phyloP scores from a whole-genome alignment of 75 land plant species.

The Isoetes taiwanensis region DNA sequence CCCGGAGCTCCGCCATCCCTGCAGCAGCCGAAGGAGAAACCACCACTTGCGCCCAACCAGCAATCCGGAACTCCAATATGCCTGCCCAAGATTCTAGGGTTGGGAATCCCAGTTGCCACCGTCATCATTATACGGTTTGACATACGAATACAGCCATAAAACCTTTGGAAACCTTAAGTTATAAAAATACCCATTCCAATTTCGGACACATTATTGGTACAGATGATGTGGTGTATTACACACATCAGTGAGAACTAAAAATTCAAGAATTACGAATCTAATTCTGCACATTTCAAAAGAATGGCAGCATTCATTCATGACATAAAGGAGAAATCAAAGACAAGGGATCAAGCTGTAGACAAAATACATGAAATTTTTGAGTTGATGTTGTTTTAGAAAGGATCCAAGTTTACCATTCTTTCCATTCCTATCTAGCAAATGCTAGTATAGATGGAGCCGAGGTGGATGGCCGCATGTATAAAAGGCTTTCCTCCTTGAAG shows the following conservation, averaged over 20 bases:
- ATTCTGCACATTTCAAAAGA: slow-evolving; percentile 10
- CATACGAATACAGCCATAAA: too few relatives aligned
- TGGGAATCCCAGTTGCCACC: too few relatives aligned
- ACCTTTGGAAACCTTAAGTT: too few relatives aligned
- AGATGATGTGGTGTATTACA: slow-evolving; percentile 59
- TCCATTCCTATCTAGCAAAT: slow-evolving; percentile 38
- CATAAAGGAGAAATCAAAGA: slow-evolving; percentile 35
- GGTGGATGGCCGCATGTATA: slow-evolving; percentile 63
- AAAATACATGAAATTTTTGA: slow-evolving; percentile 41
- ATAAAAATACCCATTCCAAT: too few relatives aligned
- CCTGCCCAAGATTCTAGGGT: too few relatives aligned
- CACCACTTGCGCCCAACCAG: too few relatives aligned
- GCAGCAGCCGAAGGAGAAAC: too few relatives aligned
- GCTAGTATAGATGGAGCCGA: slow-evolving; percentile 63
- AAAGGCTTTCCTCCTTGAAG: not conserved
- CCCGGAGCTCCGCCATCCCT: too few relatives aligned
- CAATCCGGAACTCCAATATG: too few relatives aligned
- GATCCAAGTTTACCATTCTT: slow-evolving; percentile 36
- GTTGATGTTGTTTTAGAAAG: slow-evolving; percentile 54
- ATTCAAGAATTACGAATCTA: slow-evolving; percentile 29
- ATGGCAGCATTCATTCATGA: slow-evolving; percentile 47
- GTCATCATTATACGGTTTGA: too few relatives aligned
- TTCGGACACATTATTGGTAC: too few relatives aligned
- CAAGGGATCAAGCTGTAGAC: slow-evolving; percentile 70
- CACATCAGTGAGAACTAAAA: slow-evolving; percentile 49